These are phyloP conservation scores for Talaromyces wortmannii DNA, from an alignment of 495 filamentous ascomycete genomes.

Conservation along the genomic window DNA sequence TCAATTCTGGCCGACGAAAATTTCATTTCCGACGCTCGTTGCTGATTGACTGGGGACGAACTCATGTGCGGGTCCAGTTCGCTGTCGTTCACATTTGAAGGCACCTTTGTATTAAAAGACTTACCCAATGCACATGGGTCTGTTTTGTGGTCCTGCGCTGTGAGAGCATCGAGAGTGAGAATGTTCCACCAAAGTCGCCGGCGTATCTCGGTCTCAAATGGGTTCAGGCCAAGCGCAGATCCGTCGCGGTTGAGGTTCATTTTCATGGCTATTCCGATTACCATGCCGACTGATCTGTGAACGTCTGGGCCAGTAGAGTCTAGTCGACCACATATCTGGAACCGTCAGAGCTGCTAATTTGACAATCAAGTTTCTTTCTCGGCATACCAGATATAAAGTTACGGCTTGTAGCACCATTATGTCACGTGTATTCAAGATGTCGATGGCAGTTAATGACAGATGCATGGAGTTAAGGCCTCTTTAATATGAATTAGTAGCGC, in stretches of 20 bases:
- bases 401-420: constrained; percentile 64
- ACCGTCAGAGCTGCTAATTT: background rate
- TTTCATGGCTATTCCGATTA: constrained; percentile 63
- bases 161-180: constrained; percentile 33
- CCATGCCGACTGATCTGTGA: constrained; percentile 50
- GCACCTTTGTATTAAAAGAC: constrained; percentile 55
- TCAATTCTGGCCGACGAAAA: constrained; percentile 61
- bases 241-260: constrained; percentile 28
- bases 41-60: constrained; percentile 39
- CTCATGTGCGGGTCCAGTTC: constrained; percentile 56
- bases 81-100: constrained; percentile 62
- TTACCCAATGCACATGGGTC: constrained; percentile 57
- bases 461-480: constrained; percentile 64
- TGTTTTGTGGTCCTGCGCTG: constrained; percentile 65
- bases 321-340: constrained; percentile 36
- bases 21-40: constrained; percentile 65
- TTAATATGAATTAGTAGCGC: background rate
- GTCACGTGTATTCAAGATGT: constrained; percentile 59
- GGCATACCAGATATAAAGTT: constrained; percentile 50
- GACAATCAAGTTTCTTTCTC: background rate
- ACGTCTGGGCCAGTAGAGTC: constrained; percentile 46
- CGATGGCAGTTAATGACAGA: constrained; percentile 57
- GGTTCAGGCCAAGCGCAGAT: constrained; percentile 9
- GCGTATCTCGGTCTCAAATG: constrained; percentile 33
- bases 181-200: constrained; percentile 38